phyloP scores from a whole-genome alignment of 768 basidiomycete species.

The Termitomyces sp. region DNA sequence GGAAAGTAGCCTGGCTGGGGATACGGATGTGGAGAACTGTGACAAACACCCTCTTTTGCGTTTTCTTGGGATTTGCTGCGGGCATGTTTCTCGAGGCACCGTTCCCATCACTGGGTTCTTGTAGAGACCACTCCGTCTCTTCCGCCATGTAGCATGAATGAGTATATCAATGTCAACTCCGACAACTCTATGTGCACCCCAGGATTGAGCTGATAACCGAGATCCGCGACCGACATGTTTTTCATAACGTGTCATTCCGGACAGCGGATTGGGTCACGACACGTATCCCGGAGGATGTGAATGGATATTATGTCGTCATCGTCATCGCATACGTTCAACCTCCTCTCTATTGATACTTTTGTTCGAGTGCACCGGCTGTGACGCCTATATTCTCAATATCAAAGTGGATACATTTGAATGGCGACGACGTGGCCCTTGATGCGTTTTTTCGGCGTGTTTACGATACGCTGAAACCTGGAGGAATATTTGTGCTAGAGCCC shows the following conservation, averaged over 20 bases:
- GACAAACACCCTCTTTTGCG: conserved; percentile 16
- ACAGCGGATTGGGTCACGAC: conserved; percentile 68
- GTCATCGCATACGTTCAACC: conserved; percentile 61
- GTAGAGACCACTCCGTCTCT: conserved; percentile 67
- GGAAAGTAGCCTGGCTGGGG: conserved; percentile 60
- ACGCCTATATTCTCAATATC: conserved; percentile 68
- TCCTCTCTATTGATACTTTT: neutral
- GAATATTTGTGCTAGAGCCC: conserved; percentile 76
- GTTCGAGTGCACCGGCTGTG: neutral
- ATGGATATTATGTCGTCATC: conserved; percentile 70
- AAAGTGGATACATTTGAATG: conserved; percentile 90
- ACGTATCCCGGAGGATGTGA: conserved; percentile 47
- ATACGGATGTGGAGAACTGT: neutral
- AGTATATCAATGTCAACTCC: conserved; percentile 84
- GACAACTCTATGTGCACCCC: conserved; percentile 58
- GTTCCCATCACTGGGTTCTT: conserved; percentile 30
- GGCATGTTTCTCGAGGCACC: neutral
- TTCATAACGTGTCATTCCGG: conserved; percentile 74
- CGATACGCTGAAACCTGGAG: conserved; percentile 51
- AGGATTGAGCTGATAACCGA: conserved; percentile 57
- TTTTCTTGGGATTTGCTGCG: conserved; percentile 10
- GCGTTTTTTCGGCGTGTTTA: conserved; percentile 63
- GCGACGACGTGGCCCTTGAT: conserved; percentile 66
- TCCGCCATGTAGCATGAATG: conserved; percentile 70
- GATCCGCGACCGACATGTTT: conserved; percentile 30